A percentile compares a stretch with the other conserved stretches of the same genome.
Conservation (phyloP, 2,329 filamentous ascomycete genomes). For the Colletotrichum abscissum region DNA sequence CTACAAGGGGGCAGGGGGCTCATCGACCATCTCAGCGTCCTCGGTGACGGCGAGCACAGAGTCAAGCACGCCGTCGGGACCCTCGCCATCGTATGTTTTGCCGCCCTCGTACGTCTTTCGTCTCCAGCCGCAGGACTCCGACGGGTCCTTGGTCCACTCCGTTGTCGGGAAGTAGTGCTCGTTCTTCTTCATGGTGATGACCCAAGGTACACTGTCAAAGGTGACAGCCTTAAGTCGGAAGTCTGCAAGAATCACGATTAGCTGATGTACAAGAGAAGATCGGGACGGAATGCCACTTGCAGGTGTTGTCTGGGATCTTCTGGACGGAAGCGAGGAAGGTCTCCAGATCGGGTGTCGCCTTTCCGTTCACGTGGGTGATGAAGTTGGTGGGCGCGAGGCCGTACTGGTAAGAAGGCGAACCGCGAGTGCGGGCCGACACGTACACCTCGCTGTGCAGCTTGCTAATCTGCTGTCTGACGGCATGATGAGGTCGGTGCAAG, state of each 20-base stretch:
- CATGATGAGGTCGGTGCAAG: conserved; percentile 92
- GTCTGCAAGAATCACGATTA: conserved; percentile 60
- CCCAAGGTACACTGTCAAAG: conserved; percentile 98
- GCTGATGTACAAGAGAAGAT: neutral
- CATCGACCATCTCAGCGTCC: conserved; percentile 56
- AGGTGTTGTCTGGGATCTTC: conserved; percentile 95
- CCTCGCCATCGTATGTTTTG: conserved; percentile 64
- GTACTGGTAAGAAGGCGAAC: conserved; percentile 88
- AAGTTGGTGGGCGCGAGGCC: conserved; percentile 97
- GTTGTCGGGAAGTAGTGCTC: conserved; percentile 90
- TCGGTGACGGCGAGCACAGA: conserved; percentile 51
- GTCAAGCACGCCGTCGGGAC: conserved; percentile 57
- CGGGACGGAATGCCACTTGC: conserved; percentile 54
- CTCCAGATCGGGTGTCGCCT: conserved; percentile 83
- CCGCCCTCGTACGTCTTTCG: conserved; percentile 71
- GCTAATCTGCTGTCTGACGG: conserved; percentile 95
- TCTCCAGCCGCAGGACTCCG: conserved; percentile 70
- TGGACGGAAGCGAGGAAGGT: conserved; percentile 84
- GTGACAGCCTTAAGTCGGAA: conserved; percentile 98
- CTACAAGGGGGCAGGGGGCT: conserved; percentile 20
- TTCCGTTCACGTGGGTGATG: conserved; percentile 94
- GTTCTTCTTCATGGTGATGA: conserved; percentile 99
- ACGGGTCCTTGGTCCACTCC: conserved; percentile 74
- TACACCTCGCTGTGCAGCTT: conserved; percentile 97
- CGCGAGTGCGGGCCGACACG: conserved; percentile 86